Base-by-base conservation (phyloP, 305 asterid genomes). In the Fraxinus paxiana region DNA sequence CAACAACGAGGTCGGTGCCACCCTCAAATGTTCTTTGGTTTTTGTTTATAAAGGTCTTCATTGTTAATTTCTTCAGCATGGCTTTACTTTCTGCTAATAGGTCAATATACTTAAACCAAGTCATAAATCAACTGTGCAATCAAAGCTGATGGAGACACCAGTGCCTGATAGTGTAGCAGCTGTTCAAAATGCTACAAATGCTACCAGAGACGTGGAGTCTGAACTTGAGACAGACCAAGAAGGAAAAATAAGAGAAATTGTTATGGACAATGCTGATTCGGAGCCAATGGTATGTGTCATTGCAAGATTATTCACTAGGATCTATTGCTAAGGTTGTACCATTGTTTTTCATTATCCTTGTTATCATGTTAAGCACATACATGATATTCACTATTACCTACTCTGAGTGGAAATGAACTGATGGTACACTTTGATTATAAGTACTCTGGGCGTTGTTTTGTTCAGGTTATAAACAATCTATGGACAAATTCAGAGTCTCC, bases 41-140 rank as follows among this genome's bases (percentile, higher is more conserved):
- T 17, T 34, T 85, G 33, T 73, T 41, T 56, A 30, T 37, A 9
- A 80, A 24, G 41, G 61, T 78, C 83, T 79, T 69, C 54, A 82
- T 33, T 73, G 22, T 81, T 85, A 79, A 76, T 41, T 74, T 37
- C 82, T 84, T 86, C 24, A 80, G 15, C 48, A 41, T 63, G 77
- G 63, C 69, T 82, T 75, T 82, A 41, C 77, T 82, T 82, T 46
- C 79, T 84, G 73, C 80, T 75, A 76, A 78, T 77, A 96, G 99
- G 97, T 94, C 83, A 83, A 92, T 88, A 89, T 94, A 75, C 97
- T 96, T 78, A 94, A 96, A 89, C 99, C 99, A 77, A 94, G 99
- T 90, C 96, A 90, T 86, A 94, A 88, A 81, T 96, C 98, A 70
- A 91, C 95, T 75, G 74, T 92, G 87, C 97, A 90, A 86, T 86